phyloP scores from a whole-genome alignment of 2,329 filamentous ascomycete genomes.

The Cordyceps tenuipes region DNA sequence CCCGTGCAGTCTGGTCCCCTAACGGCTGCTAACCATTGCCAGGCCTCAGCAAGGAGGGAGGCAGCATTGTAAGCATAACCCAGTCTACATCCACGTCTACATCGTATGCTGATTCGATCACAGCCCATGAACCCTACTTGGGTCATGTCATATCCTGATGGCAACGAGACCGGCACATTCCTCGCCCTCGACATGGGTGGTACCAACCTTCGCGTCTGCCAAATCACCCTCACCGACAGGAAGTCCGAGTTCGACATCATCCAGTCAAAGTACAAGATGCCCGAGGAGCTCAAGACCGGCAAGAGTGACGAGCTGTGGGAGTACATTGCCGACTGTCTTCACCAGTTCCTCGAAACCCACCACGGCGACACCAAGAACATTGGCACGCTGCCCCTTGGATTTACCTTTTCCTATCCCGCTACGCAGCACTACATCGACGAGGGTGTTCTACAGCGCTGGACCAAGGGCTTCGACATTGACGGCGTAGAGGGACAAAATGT shows the following conservation, averaged over 20 bases:
- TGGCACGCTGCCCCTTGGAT: conserved; percentile 69
- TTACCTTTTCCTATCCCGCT: conserved; percentile 93
- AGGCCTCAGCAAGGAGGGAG: conserved; percentile 80
- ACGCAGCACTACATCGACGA: conserved; percentile 91
- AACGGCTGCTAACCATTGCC: background rate
- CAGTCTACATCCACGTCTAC: background rate
- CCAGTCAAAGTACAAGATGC: conserved; percentile 93
- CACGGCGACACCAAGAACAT: conserved; percentile 58
- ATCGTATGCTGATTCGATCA: conserved; percentile 15
- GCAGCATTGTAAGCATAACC: conserved; percentile 68
- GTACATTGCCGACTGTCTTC: conserved; percentile 85
- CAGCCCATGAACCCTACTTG: conserved; percentile 97
- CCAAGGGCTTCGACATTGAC: conserved; percentile 91
- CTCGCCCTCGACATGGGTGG: conserved; percentile 93
- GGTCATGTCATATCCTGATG: conserved; percentile 85
- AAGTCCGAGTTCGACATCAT: conserved; percentile 90
- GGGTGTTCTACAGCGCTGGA: conserved; percentile 89
- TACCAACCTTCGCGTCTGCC: conserved; percentile 90
- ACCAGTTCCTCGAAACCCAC: conserved; percentile 84
- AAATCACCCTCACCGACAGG: conserved; percentile 79
- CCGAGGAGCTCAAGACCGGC: conserved; percentile 82
- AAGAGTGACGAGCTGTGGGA: conserved; percentile 83
- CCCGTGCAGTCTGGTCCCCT: background rate
- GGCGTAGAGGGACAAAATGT: conserved; percentile 88
- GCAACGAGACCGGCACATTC: conserved; percentile 78